Evolutionary conservation across 495 filamentous ascomycete genomes (phyloP), one percentile per base, ranked within the genome.

Genomic region (Bacidia gigantensis): DNA sequence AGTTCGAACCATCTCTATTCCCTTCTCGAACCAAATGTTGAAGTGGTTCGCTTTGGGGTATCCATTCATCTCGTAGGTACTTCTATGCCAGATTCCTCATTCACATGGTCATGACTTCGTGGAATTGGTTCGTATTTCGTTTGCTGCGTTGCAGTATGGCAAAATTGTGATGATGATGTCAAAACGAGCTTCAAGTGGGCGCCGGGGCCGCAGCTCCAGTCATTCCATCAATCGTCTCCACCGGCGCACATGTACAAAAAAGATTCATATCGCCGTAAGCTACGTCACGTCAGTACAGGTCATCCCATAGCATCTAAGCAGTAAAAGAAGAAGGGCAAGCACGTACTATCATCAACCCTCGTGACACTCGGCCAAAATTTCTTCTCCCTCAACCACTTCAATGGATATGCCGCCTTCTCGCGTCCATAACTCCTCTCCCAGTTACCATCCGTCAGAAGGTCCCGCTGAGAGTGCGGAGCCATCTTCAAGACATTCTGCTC

Each of bases 321-420:
- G 3, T 42, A 9, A 22, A 53, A 7, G 35, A 44, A 39, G 26
- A 35, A 52, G n/a, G 32, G 43, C 22, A 43, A 35, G n/a, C n/a
- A 26, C 79, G 73, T 72, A 90, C 88, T 78, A 73, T 98, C 93
- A 68, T 98, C 84, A 26, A 97, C 72, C 61, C 92, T 75, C 7
- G 86, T 86, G 29, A 96, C 88, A 29, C 73, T 83, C 0, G 92
- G 90, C 92, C 92, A 98, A 71, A 97, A 96, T 73, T 98, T 98
- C 81, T 93, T 95, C 77, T 94, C 86, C 69, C 78, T 78, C 56
- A 97, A 67, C 72, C 79, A 96, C 2, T 81, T 71, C 58, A 95
- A 64, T 18, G 92, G 92, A 64, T 95, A 97, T 2, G 89, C 92
- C 10, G 92, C 92, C 66, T 78, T 73, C 72, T 92, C 85, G 26